Percentiles rank a stretch among this genome's conserved stretches.
phyloP scores from a whole-genome alignment of 2,329 filamentous ascomycete genomes.

The Aschersonia sp. region DNA sequence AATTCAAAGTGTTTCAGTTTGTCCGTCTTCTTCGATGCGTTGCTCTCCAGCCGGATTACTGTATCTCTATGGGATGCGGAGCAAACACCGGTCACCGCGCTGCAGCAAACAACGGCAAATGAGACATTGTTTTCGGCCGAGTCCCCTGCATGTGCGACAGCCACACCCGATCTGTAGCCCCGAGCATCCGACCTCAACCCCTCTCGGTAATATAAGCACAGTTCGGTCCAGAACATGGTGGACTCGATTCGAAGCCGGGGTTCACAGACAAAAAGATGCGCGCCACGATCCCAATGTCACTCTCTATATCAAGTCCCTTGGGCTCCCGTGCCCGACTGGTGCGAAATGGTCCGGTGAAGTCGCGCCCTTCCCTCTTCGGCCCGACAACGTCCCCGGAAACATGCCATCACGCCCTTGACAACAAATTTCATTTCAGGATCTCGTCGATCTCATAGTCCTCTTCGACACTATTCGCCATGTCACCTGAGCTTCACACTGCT shows the following conservation, averaged over 20 bases:
- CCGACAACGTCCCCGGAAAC: not conserved
- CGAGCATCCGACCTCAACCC: slow-evolving; percentile 5
- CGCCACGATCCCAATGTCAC: not conserved
- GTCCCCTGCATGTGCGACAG: not conserved
- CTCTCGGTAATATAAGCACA: slow-evolving; percentile 1
- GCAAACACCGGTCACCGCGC: not conserved
- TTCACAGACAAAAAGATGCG: slow-evolving; percentile 2
- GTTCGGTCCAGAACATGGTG: slow-evolving; percentile 13
- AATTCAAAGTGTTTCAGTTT: not conserved
- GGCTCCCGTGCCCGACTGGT: not conserved
- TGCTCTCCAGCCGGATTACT: not conserved
- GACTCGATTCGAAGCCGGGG: slow-evolving; percentile 10
- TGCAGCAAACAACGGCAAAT: not conserved
- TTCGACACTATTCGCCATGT: no score
- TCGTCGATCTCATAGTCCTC: no score
- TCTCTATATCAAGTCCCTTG: not conserved
- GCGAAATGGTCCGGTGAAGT: not conserved
- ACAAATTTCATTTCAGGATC: not conserved
- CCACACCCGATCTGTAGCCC: slow-evolving; percentile 1
- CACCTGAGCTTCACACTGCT: no score
- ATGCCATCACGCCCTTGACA: not conserved
- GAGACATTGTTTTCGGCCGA: not conserved
- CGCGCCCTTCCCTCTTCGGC: not conserved
- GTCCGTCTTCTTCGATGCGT: not conserved
- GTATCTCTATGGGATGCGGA: no score